These are phyloP conservation scores for Domatiomyces catenatus DNA, from an alignment of 2,329 filamentous ascomycete species.

Conservation along the genomic window DNA sequence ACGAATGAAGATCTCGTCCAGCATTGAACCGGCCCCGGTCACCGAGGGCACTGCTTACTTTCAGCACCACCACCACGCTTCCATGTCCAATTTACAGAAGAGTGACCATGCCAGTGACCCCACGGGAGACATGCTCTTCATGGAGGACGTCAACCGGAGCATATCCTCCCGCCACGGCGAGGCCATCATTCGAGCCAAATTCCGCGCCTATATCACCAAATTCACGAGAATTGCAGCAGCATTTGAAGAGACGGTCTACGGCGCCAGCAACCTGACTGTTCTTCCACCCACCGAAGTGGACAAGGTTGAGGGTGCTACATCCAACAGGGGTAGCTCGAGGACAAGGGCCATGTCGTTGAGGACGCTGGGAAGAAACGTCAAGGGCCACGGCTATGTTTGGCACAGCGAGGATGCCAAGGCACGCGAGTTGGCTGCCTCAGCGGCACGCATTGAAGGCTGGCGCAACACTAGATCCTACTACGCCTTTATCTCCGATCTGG, in stretches of 20 bases:
- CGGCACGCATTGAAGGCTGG: constrained; percentile 91
- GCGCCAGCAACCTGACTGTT: constrained; percentile 66
- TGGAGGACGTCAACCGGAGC: constrained; percentile 68
- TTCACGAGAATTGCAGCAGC: constrained; percentile 85
- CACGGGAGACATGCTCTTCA: constrained; percentile 78
- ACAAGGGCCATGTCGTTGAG: constrained; percentile 11
- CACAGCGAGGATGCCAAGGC: constrained; percentile 63
- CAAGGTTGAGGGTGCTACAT: constrained; percentile 32
- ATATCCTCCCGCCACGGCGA: constrained; percentile 79
- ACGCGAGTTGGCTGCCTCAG: constrained; percentile 78
- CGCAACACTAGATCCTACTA: constrained; percentile 90
- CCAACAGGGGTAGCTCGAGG: background rate
- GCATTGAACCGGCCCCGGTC: constrained; percentile 62
- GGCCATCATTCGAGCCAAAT: constrained; percentile 77
- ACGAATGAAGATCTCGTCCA: constrained; percentile 83
- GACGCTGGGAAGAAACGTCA: constrained; percentile 27
- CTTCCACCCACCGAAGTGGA: constrained; percentile 57
- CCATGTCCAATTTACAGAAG: constrained; percentile 15
- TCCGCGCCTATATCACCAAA: constrained; percentile 85
- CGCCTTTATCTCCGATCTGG: constrained; percentile 68
- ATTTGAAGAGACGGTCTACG: constrained; percentile 92
- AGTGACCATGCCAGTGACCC: constrained; percentile 39
- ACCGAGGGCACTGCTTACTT: constrained; percentile 82
- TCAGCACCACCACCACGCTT: constrained; percentile 54
- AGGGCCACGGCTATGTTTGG: constrained; percentile 93